These are phyloP conservation scores for Coniochaeta prunicola DNA, from an alignment of 2,329 filamentous ascomycete genomes.

Conservation along the genomic window DNA sequence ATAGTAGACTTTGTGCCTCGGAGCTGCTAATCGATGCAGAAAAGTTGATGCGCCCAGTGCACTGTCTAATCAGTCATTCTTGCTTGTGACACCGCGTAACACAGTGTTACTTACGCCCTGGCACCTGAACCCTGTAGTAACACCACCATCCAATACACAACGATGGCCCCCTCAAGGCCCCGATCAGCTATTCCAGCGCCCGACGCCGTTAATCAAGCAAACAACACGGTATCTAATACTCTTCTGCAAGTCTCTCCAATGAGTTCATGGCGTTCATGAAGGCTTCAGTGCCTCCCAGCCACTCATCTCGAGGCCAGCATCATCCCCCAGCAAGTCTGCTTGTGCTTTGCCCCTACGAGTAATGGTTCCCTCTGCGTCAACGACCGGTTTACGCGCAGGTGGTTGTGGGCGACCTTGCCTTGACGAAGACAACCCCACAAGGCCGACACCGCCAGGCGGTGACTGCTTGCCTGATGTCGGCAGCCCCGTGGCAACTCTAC, in stretches of 20 bases:
- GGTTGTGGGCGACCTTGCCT: background rate
- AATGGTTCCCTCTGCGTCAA: constrained; percentile 11
- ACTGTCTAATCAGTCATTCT: background rate
- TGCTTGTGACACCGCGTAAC: background rate
- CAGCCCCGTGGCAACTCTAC: background rate
- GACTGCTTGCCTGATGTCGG: background rate
- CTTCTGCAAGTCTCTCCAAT: background rate
- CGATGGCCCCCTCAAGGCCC: background rate
- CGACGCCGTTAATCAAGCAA: background rate
- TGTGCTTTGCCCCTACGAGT: constrained; percentile 24
- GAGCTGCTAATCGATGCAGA: background rate
- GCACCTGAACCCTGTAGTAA: background rate
- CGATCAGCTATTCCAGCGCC: background rate
- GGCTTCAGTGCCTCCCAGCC: constrained; percentile 52
- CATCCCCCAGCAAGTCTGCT: constrained; percentile 40
- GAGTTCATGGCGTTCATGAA: constrained; percentile 6
- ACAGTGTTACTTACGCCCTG: background rate
- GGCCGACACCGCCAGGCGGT: background rate
- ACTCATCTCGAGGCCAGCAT: constrained; percentile 36
- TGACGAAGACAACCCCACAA: background rate
- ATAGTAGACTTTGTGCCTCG: background rate
- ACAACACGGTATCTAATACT: background rate
- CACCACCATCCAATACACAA: background rate
- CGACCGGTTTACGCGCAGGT: constrained; percentile 14
- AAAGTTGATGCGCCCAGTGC: background rate